These are phyloP conservation scores for Eucalyptus pauciflora DNA, from an alignment of 345 rosid genomes.

Conservation along the genomic window DNA sequence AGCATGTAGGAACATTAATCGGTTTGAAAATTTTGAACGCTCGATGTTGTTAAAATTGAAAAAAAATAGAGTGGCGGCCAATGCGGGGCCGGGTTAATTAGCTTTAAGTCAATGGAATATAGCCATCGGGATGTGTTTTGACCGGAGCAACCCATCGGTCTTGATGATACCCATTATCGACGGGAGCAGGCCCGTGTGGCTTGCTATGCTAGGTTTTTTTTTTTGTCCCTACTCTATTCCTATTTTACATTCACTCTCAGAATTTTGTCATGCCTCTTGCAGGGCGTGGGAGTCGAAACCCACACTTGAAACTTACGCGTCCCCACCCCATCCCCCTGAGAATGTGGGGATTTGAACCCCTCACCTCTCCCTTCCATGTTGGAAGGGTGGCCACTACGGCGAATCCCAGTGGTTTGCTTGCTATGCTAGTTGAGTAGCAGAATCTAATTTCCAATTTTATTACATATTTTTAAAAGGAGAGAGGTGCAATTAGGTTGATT, in stretches of 20 bases:
- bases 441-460: background rate
- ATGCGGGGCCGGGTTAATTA: fast-evolving
- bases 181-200: background rate
- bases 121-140: background rate
- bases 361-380: no score
- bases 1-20: no score
- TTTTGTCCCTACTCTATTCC: no score
- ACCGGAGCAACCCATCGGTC: no score
- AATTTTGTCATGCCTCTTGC: no score
- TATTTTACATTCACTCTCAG: no score
- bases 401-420: no score
- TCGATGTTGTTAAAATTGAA: fast-evolving
- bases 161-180: background rate
- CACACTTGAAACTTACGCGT: no score
- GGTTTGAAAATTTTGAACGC: background rate
- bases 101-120: fast-evolving
- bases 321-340: no score
- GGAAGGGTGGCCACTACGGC: no score
- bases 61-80: background rate
- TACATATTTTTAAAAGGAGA: background rate
- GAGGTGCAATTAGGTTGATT: background rate
- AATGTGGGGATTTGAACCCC: no score
- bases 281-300: no score
- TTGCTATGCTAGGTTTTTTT: background rate
- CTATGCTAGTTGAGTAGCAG: background rate